Percentiles rank a stretch among this genome's conserved stretches.
Evolutionary conservation across 2,329 filamentous ascomycete genomes (phyloP).

Genomic region (Scedosporium apiospermum): DNA sequence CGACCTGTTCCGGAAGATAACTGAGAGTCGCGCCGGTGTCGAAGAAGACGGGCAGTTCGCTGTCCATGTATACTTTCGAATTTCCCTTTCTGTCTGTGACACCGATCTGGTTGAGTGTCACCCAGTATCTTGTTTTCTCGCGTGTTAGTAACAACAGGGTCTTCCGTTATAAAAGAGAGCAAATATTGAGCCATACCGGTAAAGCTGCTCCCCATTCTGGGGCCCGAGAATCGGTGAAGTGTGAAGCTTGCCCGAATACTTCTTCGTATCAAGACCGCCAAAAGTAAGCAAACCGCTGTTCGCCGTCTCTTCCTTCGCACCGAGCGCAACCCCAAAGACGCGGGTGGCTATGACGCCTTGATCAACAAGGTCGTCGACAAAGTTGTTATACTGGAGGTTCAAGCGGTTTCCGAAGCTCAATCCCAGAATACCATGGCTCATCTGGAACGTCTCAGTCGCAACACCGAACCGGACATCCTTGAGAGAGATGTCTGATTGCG

Average conservation of each 20-base stretch:
- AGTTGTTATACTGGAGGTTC: conserved; percentile 19
- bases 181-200: conserved; percentile 8
- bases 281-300: conserved; percentile 26
- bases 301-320: conserved; percentile 16
- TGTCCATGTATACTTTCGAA: conserved; percentile 14
- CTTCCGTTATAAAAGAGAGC: background rate
- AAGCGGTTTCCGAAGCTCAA: conserved; percentile 19
- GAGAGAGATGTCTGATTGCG: conserved; percentile 16
- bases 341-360: conserved; percentile 18
- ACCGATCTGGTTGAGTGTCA: conserved; percentile 27
- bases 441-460: conserved; percentile 16
- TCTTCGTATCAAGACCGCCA: conserved; percentile 35
- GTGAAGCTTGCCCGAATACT: conserved; percentile 28
- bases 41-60: conserved; percentile 40
- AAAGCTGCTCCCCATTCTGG: conserved; percentile 15
- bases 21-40: conserved; percentile 61
- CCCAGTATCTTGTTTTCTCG: conserved; percentile 27
- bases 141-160: background rate
- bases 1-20: conserved; percentile 51
- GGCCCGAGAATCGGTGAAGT: conserved; percentile 18
- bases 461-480: conserved; percentile 20
- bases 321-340: conserved; percentile 23
- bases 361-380: conserved; percentile 18
- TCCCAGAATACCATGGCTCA: conserved; percentile 22
- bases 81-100: conserved; percentile 20